Evolutionary conservation across 179 eudicot species (phyloP).

Genomic region (Heliamphora pulchella): DNA sequence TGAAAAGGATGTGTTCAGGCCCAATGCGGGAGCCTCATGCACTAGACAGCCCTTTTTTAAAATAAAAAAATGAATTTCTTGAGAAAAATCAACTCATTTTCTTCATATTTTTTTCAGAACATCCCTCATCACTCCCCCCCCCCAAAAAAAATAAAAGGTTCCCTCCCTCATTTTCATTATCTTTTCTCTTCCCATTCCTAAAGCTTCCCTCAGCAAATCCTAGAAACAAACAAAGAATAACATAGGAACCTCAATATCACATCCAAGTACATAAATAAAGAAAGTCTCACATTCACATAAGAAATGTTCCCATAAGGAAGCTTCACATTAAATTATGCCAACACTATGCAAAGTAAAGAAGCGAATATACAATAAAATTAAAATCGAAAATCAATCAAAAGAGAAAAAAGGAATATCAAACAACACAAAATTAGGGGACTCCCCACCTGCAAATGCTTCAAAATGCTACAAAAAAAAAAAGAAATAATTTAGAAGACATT

Average conservation of each 20-base stretch:
- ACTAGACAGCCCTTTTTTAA: too few species aligned
- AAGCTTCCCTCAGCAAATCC: not conserved
- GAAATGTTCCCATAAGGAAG: not conserved
- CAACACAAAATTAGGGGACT: not conserved
- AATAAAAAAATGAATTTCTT: not conserved
- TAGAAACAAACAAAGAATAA: not conserved
- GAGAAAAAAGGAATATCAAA: not conserved
- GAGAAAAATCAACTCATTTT: not conserved
- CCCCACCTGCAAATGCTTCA: not conserved
- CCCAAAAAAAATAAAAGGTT: not conserved
- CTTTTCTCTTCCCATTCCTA: not conserved
- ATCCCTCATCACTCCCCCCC: not conserved
- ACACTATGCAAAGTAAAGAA: not conserved
- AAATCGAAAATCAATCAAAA: not conserved
- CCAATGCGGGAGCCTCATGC: too few species aligned
- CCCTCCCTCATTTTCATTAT: not conserved
- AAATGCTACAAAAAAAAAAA: slow-evolving; percentile 1
- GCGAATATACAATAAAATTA: not conserved
- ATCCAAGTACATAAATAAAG: not conserved
- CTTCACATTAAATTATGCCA: not conserved
- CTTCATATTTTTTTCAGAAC: not conserved
- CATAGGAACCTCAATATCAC: not conserved
- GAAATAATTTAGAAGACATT: not conserved
- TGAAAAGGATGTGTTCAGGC: too few species aligned
- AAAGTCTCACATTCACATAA: not conserved